Evolutionary conservation across 768 basidiomycete genomes (phyloP).

Genomic region (Suillus hirtellus): DNA sequence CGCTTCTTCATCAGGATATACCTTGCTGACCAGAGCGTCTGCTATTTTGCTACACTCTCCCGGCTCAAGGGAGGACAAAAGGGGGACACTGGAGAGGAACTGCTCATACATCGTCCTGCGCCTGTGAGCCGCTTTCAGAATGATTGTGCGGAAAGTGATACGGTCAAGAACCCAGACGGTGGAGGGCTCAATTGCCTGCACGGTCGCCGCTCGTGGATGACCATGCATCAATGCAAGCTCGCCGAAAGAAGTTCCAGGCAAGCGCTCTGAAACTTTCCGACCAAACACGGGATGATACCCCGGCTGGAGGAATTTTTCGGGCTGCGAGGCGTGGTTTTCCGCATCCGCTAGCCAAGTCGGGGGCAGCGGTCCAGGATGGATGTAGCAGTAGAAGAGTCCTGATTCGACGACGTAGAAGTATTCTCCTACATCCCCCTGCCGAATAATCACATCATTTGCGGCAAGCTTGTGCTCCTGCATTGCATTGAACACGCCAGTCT

Average conservation of each 20-base stretch:
- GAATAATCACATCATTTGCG: slow-evolving; percentile 86
- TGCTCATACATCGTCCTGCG: slow-evolving; percentile 95
- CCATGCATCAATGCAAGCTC: slow-evolving; percentile 99
- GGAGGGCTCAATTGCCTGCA: slow-evolving; percentile 77
- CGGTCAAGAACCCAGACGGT: slow-evolving; percentile 96
- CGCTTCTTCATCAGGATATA: slow-evolving; percentile 80
- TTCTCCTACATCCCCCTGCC: slow-evolving; percentile 96
- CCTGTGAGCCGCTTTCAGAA: slow-evolving; percentile 88
- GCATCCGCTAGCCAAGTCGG: slow-evolving; percentile 55
- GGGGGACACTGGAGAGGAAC: slow-evolving; percentile 88
- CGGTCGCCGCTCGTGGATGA: slow-evolving; percentile 92
- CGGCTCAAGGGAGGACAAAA: slow-evolving; percentile 82
- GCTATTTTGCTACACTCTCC: slow-evolving; percentile 96
- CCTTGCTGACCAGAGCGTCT: slow-evolving; percentile 85
- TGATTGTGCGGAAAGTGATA: slow-evolving; percentile 97
- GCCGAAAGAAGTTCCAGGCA: slow-evolving; percentile 85
- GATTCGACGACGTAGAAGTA: slow-evolving; percentile 97
- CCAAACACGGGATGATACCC: slow-evolving; percentile 73
- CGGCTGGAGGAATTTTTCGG: slow-evolving; percentile 61
- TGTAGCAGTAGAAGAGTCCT: slow-evolving; percentile 83
- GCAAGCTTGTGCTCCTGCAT: slow-evolving; percentile 85
- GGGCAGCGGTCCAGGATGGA: slow-evolving; percentile 65
- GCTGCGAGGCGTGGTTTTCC: slow-evolving; percentile 36
- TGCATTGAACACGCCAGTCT: slow-evolving; percentile 87
- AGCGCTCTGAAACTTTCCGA: slow-evolving; percentile 82